Conservation (phyloP, 352 stramenopile genomes). For the Globisporangium cylindrosporum region DNA sequence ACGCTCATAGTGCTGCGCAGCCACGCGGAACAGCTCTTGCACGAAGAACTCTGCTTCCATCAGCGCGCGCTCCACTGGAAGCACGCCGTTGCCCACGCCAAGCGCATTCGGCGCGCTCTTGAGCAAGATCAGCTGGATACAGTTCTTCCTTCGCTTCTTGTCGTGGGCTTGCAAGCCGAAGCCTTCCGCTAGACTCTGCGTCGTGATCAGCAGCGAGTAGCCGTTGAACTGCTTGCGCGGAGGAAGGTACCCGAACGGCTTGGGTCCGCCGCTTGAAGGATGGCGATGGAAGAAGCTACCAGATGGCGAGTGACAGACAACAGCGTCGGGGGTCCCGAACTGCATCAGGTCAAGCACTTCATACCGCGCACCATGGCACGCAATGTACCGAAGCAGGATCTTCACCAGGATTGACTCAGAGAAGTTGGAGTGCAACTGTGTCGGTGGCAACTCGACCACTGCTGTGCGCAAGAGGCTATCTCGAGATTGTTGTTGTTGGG, state of each 20-base stretch:
- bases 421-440: conserved; percentile 67
- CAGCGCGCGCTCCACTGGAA: conserved; percentile 64
- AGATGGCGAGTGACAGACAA: conserved; percentile 72
- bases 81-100: conserved; percentile 45
- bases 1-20: conserved; percentile 79
- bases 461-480: conserved; percentile 52
- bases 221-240: conserved; percentile 26
- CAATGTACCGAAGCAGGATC: conserved; percentile 83
- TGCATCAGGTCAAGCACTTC: conserved; percentile 82
- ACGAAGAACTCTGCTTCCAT: conserved; percentile 75
- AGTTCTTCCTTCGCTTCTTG: conserved; percentile 59
- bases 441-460: conserved; percentile 53
- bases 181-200: conserved; percentile 43
- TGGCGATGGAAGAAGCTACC: conserved; percentile 81
- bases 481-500: conserved; percentile 19
- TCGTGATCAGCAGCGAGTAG: conserved; percentile 81
- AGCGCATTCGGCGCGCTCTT: conserved; percentile 36
- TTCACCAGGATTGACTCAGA: conserved; percentile 69
- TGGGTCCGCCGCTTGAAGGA: conserved; percentile 23
- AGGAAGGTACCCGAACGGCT: conserved; percentile 22
- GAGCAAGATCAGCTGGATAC: conserved; percentile 67
- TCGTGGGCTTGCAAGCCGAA: conserved; percentile 30
- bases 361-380: conserved; percentile 77
- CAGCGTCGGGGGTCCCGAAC: conserved; percentile 78
- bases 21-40: conserved; percentile 75